Conservation (phyloP, 1,284 basidiomycete genomes). For the Cryptococcus maquisensis region DNA sequence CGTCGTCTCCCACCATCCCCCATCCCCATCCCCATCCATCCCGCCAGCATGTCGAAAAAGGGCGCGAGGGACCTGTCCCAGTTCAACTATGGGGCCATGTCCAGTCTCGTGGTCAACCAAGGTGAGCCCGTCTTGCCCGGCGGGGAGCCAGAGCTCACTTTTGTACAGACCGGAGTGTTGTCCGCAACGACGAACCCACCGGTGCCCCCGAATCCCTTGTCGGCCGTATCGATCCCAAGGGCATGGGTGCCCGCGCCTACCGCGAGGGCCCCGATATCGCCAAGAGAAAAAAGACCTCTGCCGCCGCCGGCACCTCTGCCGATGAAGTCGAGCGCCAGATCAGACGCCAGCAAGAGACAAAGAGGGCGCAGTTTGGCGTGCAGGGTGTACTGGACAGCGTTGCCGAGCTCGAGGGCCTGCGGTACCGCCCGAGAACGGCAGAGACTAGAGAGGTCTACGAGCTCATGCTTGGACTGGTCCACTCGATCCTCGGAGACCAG, state of each 20-base stretch:
- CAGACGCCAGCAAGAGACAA: conserved; percentile 39
- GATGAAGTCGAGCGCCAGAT: conserved; percentile 50
- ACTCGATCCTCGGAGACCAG: conserved; percentile 83
- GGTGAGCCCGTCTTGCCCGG: conserved; percentile 33
- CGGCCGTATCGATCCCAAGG: conserved; percentile 81
- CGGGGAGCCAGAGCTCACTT: conserved; percentile 1
- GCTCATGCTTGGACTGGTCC: conserved; percentile 79
- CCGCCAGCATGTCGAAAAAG: conserved; percentile 46
- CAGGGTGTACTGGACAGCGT: conserved; percentile 89
- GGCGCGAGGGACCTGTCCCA: conserved; percentile 68
- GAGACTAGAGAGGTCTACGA: conserved; percentile 96
- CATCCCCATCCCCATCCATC: neutral
- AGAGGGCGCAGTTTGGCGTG: conserved; percentile 49
- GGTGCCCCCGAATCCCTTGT: conserved; percentile 89
- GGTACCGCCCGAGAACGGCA: conserved; percentile 85
- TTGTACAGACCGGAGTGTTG: conserved; percentile 45
- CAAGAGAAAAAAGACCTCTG: conserved; percentile 73
- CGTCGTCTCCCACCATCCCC: neutral
- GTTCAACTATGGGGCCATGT: conserved; percentile 87
- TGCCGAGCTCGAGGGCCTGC: conserved; percentile 84
- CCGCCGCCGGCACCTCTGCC: conserved; percentile 51
- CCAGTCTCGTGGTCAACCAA: conserved; percentile 78
- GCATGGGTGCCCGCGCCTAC: conserved; percentile 90
- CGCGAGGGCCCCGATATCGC: conserved; percentile 83
- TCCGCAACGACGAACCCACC: conserved; percentile 89